Evolutionary conservation across 768 basidiomycete species (phyloP), one percentile per base, ranked within the genome.

Genomic region (Basidioascus undulatus): DNA sequence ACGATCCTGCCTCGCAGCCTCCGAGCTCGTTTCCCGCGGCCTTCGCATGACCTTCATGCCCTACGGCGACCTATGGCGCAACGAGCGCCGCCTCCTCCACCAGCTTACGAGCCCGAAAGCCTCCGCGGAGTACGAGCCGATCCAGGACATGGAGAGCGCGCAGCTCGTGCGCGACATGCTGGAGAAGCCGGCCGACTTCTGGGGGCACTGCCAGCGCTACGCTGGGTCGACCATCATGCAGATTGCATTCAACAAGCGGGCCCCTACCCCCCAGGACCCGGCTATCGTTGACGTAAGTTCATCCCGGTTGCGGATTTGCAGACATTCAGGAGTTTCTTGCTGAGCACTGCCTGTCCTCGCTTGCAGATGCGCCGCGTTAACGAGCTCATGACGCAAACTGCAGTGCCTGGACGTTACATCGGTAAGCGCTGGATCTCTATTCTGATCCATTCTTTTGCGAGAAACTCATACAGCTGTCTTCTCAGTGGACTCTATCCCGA

Each of bases 31-130:
- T 15, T 49, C 45, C 12, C 32, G 47, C 26, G 43, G 43, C 8
- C 31, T 49, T 12, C 43, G 51, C 23, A 43, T 52, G 42, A 50
- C 49, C 10, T 52, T 52, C 37, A 50, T 52, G 51, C 47, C 39
- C 11, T 49, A 50, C 33, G 41, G 43, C 10, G 49, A 48, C 23
- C 37, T 42, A 16, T 52, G 51, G 51, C 32, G 49, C 24, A 36
- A 41, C 11, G 37, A 50, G 34, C 36, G 49, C 13, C 40, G 45
- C 35, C 42, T 52, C 5, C 42, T 50, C 6, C 49, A 48, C 40
- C 45, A 46, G 27, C 45, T 49, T 12, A 50, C 49, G 32, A 39
- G 40, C 15, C 43, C 49, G 6, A 31, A 43, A 25, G 45, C 49
- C 3, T 38, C 51, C 32, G 25, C 41, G 5, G 42, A 36, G 18